phyloP scores from a whole-genome alignment of 116 monocot species.

The Posidonia oceanica region DNA sequence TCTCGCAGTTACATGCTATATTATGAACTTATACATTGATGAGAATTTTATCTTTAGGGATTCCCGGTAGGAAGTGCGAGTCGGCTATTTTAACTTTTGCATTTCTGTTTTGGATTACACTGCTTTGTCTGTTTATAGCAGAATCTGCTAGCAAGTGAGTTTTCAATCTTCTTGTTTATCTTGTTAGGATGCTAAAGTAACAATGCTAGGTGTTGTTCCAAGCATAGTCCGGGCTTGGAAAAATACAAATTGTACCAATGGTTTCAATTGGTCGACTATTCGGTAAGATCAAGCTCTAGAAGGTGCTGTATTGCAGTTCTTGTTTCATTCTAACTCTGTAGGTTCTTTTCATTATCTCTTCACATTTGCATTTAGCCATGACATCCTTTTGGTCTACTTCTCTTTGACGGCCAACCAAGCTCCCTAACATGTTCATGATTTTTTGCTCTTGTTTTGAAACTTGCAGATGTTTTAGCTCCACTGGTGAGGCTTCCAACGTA shows the following conservation, averaged over 20 bases:
- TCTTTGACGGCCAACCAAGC: background rate
- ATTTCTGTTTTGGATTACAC: background rate
- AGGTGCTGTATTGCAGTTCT: background rate
- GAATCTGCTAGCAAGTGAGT: background rate
- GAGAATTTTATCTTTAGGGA: background rate
- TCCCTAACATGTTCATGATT: background rate
- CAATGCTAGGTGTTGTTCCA: conserved; percentile 91
- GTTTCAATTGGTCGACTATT: conserved; percentile 81
- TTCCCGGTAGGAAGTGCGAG: too few relatives aligned
- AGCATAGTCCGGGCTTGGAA: conserved; percentile 98
- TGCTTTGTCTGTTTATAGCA: background rate
- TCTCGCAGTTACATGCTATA: background rate
- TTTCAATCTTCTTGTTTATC: background rate
- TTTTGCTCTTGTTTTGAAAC: conserved; percentile 3
- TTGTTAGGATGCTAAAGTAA: conserved; percentile 88
- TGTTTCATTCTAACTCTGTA: background rate
- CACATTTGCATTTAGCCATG: background rate
- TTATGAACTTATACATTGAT: background rate
- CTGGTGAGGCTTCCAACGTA: conserved; percentile 83
- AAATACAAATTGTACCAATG: conserved; percentile 70
- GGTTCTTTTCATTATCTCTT: background rate
- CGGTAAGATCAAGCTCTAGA: conserved; percentile 28
- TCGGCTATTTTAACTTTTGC: too few relatives aligned
- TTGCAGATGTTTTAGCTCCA: conserved; percentile 86
- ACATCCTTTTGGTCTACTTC: background rate